A percentile compares a stretch with the other conserved stretches of the same genome.
Conservation (phyloP, 139 green algal genomes). For the Micractinium conductrix region DNA sequence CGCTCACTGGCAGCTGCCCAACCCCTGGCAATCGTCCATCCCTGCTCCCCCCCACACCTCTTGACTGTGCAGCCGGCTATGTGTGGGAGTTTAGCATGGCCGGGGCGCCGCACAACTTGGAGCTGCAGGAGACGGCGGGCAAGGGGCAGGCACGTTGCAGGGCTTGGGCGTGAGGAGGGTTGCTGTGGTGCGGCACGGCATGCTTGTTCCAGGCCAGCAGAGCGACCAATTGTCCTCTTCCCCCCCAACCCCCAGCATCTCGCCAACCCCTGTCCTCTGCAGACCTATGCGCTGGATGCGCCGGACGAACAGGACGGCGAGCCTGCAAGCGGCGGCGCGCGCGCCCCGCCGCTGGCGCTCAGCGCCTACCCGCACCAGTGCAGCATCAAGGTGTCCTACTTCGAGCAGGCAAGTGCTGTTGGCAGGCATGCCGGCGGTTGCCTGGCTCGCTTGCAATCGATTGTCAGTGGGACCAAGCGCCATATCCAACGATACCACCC, state of each 20-base stretch:
- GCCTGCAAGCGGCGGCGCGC: neutral
- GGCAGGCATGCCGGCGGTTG: too few species aligned
- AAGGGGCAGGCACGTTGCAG: neutral
- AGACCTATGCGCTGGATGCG: slow-evolving; percentile 37
- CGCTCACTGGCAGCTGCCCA: neutral
- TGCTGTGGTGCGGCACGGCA: neutral
- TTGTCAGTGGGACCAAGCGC: neutral
- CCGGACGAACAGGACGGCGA: slow-evolving; percentile 6
- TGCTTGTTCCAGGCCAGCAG: neutral
- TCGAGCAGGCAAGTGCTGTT: slow-evolving; percentile 35
- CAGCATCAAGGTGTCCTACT: slow-evolving; percentile 42
- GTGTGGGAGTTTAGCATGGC: slow-evolving; percentile 40
- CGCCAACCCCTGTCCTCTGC: neutral
- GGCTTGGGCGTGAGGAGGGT: neutral
- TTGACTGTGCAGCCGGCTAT: slow-evolving; percentile 38
- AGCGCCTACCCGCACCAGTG: slow-evolving; percentile 8
- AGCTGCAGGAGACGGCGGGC: slow-evolving; percentile 67
- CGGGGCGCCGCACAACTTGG: slow-evolving; percentile 37
- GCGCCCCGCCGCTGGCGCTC: slow-evolving; percentile 35
- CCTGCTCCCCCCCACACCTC: neutral
- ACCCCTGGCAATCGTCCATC: neutral
- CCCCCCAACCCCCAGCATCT: neutral
- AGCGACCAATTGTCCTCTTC: neutral
- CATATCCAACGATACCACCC: neutral
- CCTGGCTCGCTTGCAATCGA: neutral